Evolutionary conservation across 495 filamentous ascomycete genomes (phyloP).

Genomic region (Talaromyces adpressus): DNA sequence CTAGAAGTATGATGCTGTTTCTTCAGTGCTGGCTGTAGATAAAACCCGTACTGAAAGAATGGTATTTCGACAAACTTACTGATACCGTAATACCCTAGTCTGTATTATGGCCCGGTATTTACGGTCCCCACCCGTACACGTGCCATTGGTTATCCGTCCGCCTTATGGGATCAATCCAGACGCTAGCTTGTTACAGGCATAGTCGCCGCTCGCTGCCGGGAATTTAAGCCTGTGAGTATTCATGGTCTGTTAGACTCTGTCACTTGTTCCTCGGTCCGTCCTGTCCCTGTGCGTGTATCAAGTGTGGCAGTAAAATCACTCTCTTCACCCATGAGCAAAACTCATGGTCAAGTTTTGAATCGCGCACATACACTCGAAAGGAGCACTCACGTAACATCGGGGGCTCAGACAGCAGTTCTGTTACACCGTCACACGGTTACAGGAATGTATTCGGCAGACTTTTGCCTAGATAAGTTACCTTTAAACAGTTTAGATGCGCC

Average conservation of each 20-base stretch:
- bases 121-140: neutral
- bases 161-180: neutral
- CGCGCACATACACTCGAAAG: neutral
- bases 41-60: neutral
- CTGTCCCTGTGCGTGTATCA: neutral
- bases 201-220: conserved; percentile 1
- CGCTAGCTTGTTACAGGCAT: conserved; percentile 1
- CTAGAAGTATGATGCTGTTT: neutral
- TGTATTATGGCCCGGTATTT: neutral
- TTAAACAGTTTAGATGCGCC: neutral
- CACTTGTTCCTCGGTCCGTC: neutral
- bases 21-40: neutral
- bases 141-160: neutral
- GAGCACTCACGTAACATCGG: neutral
- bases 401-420: neutral
- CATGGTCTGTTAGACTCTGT: neutral
- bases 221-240: neutral
- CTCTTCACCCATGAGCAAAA: too few relatives aligned
- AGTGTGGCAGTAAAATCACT: neutral
- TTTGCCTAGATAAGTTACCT: neutral
- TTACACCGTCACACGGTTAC: neutral
- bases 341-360: neutral
- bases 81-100: neutral
- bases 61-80: neutral
- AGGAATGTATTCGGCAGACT: neutral